These are phyloP conservation scores for Zygotorulaspora sp. DNA, from an alignment of 805 yeast genomes.

Conservation along the genomic window DNA sequence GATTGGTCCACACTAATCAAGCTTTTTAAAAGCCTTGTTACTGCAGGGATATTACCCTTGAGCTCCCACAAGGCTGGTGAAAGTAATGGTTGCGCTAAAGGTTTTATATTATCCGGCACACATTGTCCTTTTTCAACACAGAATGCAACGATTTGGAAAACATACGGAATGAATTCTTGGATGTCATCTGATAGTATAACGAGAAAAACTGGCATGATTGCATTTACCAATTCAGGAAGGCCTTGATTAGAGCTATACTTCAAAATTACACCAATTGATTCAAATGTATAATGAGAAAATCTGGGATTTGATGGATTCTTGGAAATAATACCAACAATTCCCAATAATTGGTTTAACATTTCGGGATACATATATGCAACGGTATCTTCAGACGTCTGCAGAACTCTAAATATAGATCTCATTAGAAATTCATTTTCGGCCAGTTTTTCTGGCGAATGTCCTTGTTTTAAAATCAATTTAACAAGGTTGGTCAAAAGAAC, in stretches of 20 bases:
- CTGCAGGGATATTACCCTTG: conserved; percentile 89
- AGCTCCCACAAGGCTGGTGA: conserved; percentile 94
- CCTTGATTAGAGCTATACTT: conserved; percentile 43
- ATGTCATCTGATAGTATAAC: conserved; percentile 73
- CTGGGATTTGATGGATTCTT: conserved; percentile 94
- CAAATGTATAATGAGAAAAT: conserved; percentile 87
- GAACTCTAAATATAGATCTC: conserved; percentile 80
- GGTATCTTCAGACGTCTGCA: conserved; percentile 66
- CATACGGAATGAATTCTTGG: conserved; percentile 91
- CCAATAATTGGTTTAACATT: conserved; percentile 57
- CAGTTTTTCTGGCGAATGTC: conserved; percentile 75
- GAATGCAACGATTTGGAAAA: conserved; percentile 83
- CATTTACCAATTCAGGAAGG: conserved; percentile 32
- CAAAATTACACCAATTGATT: conserved; percentile 73
- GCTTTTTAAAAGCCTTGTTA: conserved; percentile 71
- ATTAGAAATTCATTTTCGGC: conserved; percentile 94
- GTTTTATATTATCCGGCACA: conserved; percentile 62
- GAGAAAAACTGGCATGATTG: conserved; percentile 64
- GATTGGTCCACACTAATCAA: conserved; percentile 44
- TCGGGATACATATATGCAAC: conserved; percentile 45
- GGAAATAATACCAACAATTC: conserved; percentile 64
- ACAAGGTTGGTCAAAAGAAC: conserved; percentile 64
- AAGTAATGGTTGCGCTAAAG: conserved; percentile 72
- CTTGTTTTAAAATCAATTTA: conserved; percentile 54
- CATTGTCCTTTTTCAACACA: conserved; percentile 52